Evolutionary conservation across 208 protist genomes (phyloP).

Genomic region (Blechomonas ayalai): DNA sequence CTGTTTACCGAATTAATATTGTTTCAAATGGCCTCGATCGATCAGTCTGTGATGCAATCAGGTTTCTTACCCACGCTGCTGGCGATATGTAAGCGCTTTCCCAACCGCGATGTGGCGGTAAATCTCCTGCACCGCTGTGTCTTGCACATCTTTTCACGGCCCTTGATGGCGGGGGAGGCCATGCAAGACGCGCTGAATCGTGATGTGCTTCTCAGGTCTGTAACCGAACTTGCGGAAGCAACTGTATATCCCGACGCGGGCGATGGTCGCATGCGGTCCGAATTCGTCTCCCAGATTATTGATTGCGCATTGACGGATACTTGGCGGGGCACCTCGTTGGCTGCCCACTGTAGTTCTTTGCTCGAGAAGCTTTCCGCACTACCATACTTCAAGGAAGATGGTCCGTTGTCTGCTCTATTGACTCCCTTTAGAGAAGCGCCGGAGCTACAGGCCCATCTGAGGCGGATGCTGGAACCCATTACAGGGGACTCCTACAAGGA

Average conservation of each 20-base stretch:
- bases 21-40: slow-evolving; percentile 28
- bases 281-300: too few relatives aligned
- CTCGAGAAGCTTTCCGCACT: slow-evolving; percentile 17
- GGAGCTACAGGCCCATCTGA: slow-evolving; percentile 23
- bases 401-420: slow-evolving; percentile 20
- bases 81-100: slow-evolving; percentile 26
- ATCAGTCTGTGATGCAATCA: slow-evolving; percentile 26
- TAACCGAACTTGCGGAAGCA: too few relatives aligned
- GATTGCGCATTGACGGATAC: too few relatives aligned
- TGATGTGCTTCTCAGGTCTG: slow-evolving; percentile 26
- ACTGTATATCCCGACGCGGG: too few relatives aligned
- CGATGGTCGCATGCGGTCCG: too few relatives aligned
- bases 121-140: slow-evolving; percentile 30
- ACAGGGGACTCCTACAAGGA: slow-evolving; percentile 28
- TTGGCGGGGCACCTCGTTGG: too few relatives aligned
- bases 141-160: slow-evolving; percentile 30
- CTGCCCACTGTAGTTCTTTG: too few relatives aligned
- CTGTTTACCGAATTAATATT: slow-evolving; percentile 48
- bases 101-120: slow-evolving; percentile 29
- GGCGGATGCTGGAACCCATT: slow-evolving; percentile 32
- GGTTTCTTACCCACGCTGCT: slow-evolving; percentile 41
- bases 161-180: slow-evolving; percentile 19
- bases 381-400: slow-evolving; percentile 20
- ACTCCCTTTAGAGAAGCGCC: slow-evolving; percentile 15
- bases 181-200: slow-evolving; percentile 20